Evolutionary conservation across 2,329 filamentous ascomycete species (phyloP).

Genomic region (Amylocarpus encephaloides): DNA sequence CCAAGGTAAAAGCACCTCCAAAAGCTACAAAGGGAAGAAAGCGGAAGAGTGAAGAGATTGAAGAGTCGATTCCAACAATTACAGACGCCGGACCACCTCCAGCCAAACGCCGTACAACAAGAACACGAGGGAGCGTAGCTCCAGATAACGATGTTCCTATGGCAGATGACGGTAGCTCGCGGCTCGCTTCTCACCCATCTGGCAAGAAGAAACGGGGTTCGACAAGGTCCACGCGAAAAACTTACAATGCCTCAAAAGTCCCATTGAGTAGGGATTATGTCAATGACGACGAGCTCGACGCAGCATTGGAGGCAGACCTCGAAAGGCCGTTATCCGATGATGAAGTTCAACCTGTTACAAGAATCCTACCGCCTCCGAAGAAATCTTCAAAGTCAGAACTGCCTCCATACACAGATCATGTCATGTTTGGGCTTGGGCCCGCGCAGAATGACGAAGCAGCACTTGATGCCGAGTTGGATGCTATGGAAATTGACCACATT

Average conservation of each 20-base stretch:
- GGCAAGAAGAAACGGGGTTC: constrained; percentile 43
- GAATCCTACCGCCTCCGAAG: constrained; percentile 4
- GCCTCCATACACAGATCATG: constrained; percentile 14
- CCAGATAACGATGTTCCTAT: constrained; percentile 31
- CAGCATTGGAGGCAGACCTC: constrained; percentile 58
- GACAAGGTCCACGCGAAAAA: constrained; percentile 40
- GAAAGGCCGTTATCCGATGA: constrained; percentile 50
- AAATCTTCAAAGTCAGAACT: constrained; percentile 16
- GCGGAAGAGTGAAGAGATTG: constrained; percentile 23
- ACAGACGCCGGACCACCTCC: constrained; percentile 28
- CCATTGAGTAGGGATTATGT: constrained; percentile 42
- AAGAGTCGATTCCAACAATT: neutral
- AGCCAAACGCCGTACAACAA: constrained; percentile 34
- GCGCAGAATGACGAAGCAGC: constrained; percentile 26
- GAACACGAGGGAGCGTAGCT: constrained; percentile 39
- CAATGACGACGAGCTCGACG: constrained; percentile 60
- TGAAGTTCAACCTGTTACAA: constrained; percentile 33
- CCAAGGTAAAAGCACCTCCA: constrained; percentile 23
- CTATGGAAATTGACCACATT: constrained; percentile 22
- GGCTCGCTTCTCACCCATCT: constrained; percentile 47
- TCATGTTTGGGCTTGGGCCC: constrained; percentile 22
- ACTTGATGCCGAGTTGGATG: constrained; percentile 28
- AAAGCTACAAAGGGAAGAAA: constrained; percentile 24
- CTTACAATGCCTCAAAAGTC: constrained; percentile 40
- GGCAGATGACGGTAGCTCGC: constrained; percentile 34